Percentiles rank a stretch among this genome's conserved stretches.
These are phyloP conservation scores for Cryomyces minteri DNA, from an alignment of 495 filamentous ascomycete genomes.

Conservation along the genomic window DNA sequence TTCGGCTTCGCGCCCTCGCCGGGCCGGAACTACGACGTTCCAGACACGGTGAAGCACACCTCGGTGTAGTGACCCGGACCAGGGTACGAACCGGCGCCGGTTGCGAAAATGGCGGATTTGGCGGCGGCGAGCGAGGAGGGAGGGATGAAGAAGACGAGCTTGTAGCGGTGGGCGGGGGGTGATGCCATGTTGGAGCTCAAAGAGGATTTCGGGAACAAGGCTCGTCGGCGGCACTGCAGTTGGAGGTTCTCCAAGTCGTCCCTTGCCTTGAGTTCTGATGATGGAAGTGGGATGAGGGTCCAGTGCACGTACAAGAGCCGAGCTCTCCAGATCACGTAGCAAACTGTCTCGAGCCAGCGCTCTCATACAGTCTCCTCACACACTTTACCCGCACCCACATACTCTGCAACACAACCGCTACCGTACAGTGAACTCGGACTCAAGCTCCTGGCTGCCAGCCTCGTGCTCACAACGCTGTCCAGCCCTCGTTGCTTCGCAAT, in stretches of 20 bases:
- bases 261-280: neutral
- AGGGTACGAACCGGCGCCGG: conserved; percentile 43
- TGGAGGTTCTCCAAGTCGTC: neutral
- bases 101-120: conserved; percentile 43
- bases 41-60: conserved; percentile 34
- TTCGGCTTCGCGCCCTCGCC: conserved; percentile 35
- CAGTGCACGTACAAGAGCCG: no score
- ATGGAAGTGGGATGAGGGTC: neutral
- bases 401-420: no score
- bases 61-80: conserved; percentile 40
- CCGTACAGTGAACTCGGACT: no score
- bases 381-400: no score
- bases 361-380: no score
- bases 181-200: neutral
- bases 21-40: conserved; percentile 43
- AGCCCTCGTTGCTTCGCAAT: no score
- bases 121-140: conserved; percentile 25
- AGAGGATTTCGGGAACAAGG: neutral
- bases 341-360: no score
- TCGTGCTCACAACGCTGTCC: no score
- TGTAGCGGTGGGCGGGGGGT: conserved; percentile 19
- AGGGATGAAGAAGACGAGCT: conserved; percentile 42
- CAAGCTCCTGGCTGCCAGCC: no score
- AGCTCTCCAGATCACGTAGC: no score
- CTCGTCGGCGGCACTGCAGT: neutral